Base-by-base conservation (phyloP, 1,139 yeast genomes). In the Kazachstania sp. region DNA sequence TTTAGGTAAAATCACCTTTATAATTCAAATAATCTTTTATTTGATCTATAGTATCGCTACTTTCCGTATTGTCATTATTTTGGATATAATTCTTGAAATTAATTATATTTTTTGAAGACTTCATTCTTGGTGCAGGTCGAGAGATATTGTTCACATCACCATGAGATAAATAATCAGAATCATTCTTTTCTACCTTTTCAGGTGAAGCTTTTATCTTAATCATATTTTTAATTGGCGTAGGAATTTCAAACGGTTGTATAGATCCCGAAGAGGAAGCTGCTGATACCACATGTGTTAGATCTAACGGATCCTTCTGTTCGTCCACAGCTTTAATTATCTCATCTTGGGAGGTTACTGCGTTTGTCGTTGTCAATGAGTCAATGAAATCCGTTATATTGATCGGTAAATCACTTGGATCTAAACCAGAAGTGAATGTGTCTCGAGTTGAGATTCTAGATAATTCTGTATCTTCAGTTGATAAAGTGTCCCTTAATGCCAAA, bases 191-290 rank as follows among this genome's bases (percentile, higher is more conserved):
- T 13, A 3, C 12, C 3, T 49, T 47, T 8, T 49, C 50, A n/a
- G 60, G 58, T 4, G 58, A 50, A 31, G 46, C 49, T 26, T 50
- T 51, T 11, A 56, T 49, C 26, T 56, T 48, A 34, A 56, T 56
- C 13, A 56, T 43, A 37, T 54, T 54, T 38, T 54, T 55, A 26
- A 56, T 54, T 13, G 60, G 60, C 3, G 59, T 54, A 7, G 54
- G 53, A 18, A 56, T 45, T 13, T 49, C 51, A 20, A 54, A 47
- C 2, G 58, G 52, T 4, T 56, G 53, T 31, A 48, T 23, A 6
- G 29, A 15, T 5, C 23, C 30, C 45, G 39, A 55, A 49, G 20
- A 45, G 16, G 8, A 35, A 15, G 45, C 26, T 34, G 28, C 9
- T 36, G 34, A 23, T 11, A n/a, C 36, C 3, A 15, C 20, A n/a